phyloP scores from a whole-genome alignment of 148 eudicot genomes.

The Fagopyrum esculentum region DNA sequence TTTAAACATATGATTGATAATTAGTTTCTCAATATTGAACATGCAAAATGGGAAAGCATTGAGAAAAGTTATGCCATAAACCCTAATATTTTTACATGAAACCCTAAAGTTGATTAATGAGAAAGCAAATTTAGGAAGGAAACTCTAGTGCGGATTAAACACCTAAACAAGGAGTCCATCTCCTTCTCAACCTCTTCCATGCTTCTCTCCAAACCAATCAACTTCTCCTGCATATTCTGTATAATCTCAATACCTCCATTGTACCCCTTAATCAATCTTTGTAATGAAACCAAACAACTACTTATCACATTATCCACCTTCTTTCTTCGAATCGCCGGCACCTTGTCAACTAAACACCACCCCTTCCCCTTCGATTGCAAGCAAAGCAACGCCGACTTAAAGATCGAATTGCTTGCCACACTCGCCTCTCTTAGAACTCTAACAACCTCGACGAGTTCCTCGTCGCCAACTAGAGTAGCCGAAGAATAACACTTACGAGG shows the following conservation, averaged over 20 bases:
- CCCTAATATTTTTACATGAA: no score
- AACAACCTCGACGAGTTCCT: not conserved
- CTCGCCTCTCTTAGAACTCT: not conserved
- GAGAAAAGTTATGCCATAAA: no score
- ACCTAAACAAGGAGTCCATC: constrained; percentile 5
- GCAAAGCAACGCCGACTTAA: not conserved
- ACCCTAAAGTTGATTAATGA: not conserved
- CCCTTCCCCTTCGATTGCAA: not conserved
- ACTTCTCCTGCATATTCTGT: not conserved
- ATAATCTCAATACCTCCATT: not conserved
- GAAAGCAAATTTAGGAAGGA: not conserved
- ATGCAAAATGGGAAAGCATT: no score
- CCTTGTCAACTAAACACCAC: not conserved
- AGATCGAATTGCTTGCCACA: not conserved
- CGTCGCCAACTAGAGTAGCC: not conserved
- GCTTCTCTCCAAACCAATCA: not conserved
- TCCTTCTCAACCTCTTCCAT: not conserved
- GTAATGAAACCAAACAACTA: not conserved
- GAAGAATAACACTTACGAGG: not conserved
- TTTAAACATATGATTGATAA: no score
- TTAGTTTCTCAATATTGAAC: no score
- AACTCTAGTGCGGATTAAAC: constrained; percentile 1
- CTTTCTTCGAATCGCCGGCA: not conserved
- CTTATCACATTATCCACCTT: not conserved
- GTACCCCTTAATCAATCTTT: not conserved